A percentile compares a stretch with the other conserved stretches of the same genome.
phyloP scores from a whole-genome alignment of 257 asterid genomes.

The Henckelia pumila region DNA sequence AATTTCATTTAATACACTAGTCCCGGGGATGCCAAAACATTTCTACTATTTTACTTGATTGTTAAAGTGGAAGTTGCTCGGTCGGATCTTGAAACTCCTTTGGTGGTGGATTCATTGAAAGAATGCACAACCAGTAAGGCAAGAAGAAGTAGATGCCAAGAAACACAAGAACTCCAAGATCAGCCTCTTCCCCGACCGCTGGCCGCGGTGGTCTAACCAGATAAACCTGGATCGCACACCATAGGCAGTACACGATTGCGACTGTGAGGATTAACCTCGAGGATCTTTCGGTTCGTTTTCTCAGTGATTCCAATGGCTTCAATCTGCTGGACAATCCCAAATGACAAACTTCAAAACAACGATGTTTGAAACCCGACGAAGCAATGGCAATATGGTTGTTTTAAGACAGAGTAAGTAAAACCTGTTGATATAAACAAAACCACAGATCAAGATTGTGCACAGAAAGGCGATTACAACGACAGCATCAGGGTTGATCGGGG shows the following conservation, averaged over 20 bases:
- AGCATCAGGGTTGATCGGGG: constrained; percentile 69
- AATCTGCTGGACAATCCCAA: constrained; percentile 39
- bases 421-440: constrained; percentile 73
- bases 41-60: no score
- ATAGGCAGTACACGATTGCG: constrained; percentile 53
- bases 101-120: constrained; percentile 85
- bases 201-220: constrained; percentile 68
- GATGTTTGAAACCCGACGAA: neutral
- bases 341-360: constrained; percentile 9
- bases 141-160: constrained; percentile 63
- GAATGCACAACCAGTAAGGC: constrained; percentile 69
- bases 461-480: constrained; percentile 59
- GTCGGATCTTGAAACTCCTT: constrained; percentile 33
- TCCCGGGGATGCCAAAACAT: no score
- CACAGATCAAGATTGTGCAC: constrained; percentile 59
- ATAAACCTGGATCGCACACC: constrained; percentile 84
- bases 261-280: constrained; percentile 41
- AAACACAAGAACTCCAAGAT: constrained; percentile 77
- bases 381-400: neutral
- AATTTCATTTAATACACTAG: no score
- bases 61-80: constrained; percentile 52
- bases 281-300: constrained; percentile 40
- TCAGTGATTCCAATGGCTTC: constrained; percentile 41
- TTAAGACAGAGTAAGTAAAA: constrained; percentile 20
- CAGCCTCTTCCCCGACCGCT: constrained; percentile 94